A percentile compares a stretch with the other conserved stretches of the same genome.
Conservation (phyloP, 2,329 filamentous ascomycete genomes). For the Lecanicillium sp. region DNA sequence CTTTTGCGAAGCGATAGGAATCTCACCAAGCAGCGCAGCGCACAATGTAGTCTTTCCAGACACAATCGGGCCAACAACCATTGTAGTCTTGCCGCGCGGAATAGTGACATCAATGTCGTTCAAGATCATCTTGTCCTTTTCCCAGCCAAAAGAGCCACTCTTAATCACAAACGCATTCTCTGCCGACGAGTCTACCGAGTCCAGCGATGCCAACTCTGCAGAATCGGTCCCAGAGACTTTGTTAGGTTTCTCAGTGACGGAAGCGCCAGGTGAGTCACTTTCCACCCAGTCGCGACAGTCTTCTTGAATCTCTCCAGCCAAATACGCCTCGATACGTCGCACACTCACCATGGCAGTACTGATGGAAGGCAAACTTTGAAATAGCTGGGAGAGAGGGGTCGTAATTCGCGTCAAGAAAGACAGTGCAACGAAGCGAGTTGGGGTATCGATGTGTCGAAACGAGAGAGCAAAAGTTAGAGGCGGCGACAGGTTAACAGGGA, state of each 20-base stretch:
- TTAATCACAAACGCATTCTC: neutral
- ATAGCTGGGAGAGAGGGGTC: slow-evolving; percentile 20
- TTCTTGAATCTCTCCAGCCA: slow-evolving; percentile 26
- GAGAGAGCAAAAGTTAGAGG: slow-evolving; percentile 27
- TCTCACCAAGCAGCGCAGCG: slow-evolving; percentile 30
- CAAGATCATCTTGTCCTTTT: slow-evolving; percentile 23
- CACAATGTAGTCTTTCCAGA: slow-evolving; percentile 35
- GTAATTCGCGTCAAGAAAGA: slow-evolving; percentile 25
- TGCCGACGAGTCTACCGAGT: too few relatives aligned
- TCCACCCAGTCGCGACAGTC: neutral
- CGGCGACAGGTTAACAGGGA: slow-evolving; percentile 28
- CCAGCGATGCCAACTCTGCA: slow-evolving; percentile 5
- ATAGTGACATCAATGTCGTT: slow-evolving; percentile 27
- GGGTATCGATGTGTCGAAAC: slow-evolving; percentile 18
- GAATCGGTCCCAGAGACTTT: neutral
- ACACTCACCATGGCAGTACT: slow-evolving; percentile 22
- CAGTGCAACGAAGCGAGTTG: slow-evolving; percentile 25
- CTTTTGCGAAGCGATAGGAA: slow-evolving; percentile 19
- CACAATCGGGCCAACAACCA: slow-evolving; percentile 22
- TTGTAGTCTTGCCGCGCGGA: slow-evolving; percentile 25
- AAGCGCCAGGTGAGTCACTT: neutral
- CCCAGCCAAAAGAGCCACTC: slow-evolving; percentile 28
- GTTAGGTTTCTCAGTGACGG: neutral
- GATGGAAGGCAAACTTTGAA: slow-evolving; percentile 21
- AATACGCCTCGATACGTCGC: slow-evolving; percentile 22